Evolutionary conservation across 2,329 filamentous ascomycete genomes (phyloP), one percentile per base, ranked within the genome.

Genomic region (Meredithiella fracta): DNA sequence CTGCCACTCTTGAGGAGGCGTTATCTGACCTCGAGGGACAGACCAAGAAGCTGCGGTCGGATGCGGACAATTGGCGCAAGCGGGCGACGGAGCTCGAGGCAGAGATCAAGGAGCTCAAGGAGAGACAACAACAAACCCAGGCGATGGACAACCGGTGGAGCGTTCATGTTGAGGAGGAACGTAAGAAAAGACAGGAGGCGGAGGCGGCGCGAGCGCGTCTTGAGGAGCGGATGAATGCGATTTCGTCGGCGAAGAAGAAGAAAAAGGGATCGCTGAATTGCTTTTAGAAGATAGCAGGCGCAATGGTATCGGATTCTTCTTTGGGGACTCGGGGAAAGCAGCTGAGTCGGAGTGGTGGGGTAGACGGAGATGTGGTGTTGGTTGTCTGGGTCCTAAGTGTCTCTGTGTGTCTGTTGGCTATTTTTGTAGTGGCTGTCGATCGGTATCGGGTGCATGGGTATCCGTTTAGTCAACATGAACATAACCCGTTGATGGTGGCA

Each of bases 231-330:
- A 98, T 98, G 82, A 89, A 91, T 65, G 83, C 86, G 58, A 84
- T 92, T 67, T 90, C 83, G 70, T 80, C 78, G 65, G 84, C 86
- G 73, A 92, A 94, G 75, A 95, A 91, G 78, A 90, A 94, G 79
- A 90, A 89, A 76, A 95, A 94, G 78, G 82, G 85, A 64, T 90
- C 85, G 62, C 77, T 98, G 69, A 97, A 96, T 74, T 98, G 92
- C 78, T 98, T 98, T 75, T 96, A 88, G 70, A 59, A 55, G 63
- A 63, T 53, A 60, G 60, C 60, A 61, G 62, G 52, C 34, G 54
- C 42, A 29, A 37, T 29, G 42, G 40, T 53, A 51, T 47, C 51
- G 47, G 53, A 25, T 51, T 53, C 31, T 47, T 54, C 34, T 23
- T 52, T 38, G 50, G 31, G 25, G 20, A 38, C 17, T 17, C 34